These are phyloP conservation scores for Zalerion maritima DNA, from an alignment of 495 filamentous ascomycete species.

Conservation along the genomic window DNA sequence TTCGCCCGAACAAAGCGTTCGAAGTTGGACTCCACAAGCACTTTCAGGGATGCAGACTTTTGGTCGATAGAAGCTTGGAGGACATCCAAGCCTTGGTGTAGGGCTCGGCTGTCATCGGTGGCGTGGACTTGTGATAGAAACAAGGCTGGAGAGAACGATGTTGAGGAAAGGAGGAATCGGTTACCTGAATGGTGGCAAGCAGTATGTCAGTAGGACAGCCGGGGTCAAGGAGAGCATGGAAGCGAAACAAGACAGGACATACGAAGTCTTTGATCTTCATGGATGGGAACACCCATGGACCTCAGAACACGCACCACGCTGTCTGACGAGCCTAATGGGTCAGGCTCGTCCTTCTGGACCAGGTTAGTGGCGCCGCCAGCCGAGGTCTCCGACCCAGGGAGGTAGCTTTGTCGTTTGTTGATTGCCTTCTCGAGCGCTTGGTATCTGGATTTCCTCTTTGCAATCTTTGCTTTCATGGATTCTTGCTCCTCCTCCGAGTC, in stretches of 20 bases:
- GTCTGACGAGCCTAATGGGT: constrained; percentile 66
- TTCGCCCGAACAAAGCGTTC: constrained; percentile 95
- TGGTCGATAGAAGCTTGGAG: constrained; percentile 86
- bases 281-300: constrained; percentile 60
- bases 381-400: constrained; percentile 55
- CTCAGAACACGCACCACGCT: constrained; percentile 74
- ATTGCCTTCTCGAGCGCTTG: constrained; percentile 65
- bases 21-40: constrained; percentile 92
- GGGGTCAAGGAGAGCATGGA: not conserved
- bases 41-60: constrained; percentile 89
- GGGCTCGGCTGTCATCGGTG: constrained; percentile 59
- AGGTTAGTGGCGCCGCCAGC: constrained; percentile 55
- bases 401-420: constrained; percentile 47
- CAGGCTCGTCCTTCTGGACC: constrained; percentile 77
- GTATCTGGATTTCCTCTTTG: constrained; percentile 62
- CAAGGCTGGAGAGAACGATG: constrained; percentile 81
- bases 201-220: too few species aligned
- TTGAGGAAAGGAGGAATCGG: constrained; percentile 85
- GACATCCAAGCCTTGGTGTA: constrained; percentile 66
- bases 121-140: constrained; percentile 88
- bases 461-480: constrained; percentile 27
- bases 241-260: constrained; percentile 26
- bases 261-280: constrained; percentile 71
- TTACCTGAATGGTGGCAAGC: constrained; percentile 63
- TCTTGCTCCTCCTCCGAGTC: constrained; percentile 39